These are phyloP conservation scores for Phaeotremella skinneri DNA, from an alignment of 768 basidiomycete species.

Conservation along the genomic window DNA sequence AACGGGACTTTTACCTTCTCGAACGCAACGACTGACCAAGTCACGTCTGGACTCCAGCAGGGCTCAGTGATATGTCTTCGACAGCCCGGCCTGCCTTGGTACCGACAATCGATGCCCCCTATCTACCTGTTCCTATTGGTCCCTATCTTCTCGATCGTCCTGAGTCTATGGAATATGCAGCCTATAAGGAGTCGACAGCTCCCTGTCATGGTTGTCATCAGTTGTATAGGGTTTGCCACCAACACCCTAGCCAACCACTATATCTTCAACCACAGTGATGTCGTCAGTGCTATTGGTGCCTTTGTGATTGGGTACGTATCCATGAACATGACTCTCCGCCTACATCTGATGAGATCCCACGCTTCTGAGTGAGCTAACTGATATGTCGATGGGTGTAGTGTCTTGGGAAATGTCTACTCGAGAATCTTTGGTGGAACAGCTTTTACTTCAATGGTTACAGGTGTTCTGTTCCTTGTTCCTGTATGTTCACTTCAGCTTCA, in stretches of 20 bases:
- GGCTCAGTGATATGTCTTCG: conserved; percentile 66
- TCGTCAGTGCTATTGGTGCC: conserved; percentile 38
- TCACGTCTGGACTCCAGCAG: conserved; percentile 54
- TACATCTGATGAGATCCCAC: too few relatives aligned
- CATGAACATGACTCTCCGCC: too few relatives aligned
- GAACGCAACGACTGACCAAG: conserved; percentile 33
- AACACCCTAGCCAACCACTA: conserved; percentile 81
- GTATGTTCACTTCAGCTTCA: conserved; percentile 56
- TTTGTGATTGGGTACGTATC: conserved; percentile 40
- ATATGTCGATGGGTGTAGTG: conserved; percentile 50
- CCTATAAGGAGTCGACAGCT: conserved; percentile 70
- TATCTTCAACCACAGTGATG: conserved; percentile 58
- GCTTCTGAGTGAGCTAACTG: too few relatives aligned
- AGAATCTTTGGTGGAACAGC: conserved; percentile 58
- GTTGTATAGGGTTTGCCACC: conserved; percentile 61
- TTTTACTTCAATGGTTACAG: conserved; percentile 87
- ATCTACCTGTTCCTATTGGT: conserved; percentile 54
- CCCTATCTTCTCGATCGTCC: conserved; percentile 56
- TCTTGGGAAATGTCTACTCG: conserved; percentile 43
- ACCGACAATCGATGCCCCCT: conserved; percentile 75
- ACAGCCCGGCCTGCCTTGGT: conserved; percentile 66
- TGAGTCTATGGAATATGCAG: conserved; percentile 74
- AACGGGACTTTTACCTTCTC: conserved; percentile 49
- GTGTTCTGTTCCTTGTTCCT: conserved; percentile 80
- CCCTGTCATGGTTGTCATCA: conserved; percentile 79